Conservation (phyloP, 2,329 filamentous ascomycete species). For the Pestalotiopsis sp. region DNA sequence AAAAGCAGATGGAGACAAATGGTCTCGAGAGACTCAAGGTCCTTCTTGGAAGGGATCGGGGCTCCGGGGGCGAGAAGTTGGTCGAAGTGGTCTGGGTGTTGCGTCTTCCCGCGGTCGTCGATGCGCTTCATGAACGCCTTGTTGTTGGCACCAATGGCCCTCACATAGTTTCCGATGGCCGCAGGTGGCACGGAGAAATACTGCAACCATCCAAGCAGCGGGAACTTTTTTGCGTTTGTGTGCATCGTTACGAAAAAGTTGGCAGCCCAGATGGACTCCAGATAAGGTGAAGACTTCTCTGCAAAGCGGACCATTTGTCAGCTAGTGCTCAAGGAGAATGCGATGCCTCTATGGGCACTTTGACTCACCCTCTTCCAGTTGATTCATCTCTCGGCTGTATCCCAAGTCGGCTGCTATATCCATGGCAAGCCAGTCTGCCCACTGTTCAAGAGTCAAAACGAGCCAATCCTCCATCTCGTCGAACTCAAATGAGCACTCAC, state of each 20-base stretch:
- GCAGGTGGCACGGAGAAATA: slow-evolving; percentile 20
- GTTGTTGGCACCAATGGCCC: slow-evolving; percentile 16
- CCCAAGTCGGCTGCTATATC: slow-evolving; percentile 23
- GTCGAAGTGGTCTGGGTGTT: slow-evolving; percentile 27
- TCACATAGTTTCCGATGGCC: background rate
- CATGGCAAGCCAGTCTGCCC: slow-evolving; percentile 24
- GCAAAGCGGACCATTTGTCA: background rate
- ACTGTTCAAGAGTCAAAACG: slow-evolving; percentile 1
- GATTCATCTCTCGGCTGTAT: background rate
- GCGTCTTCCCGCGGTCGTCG: slow-evolving; percentile 19
- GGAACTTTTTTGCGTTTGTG: slow-evolving; percentile 19
- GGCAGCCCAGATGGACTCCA: slow-evolving; percentile 13
- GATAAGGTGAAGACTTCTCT: slow-evolving; percentile 15
- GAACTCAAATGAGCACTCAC: background rate
- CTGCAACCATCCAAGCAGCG: slow-evolving; percentile 18
- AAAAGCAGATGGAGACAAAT: slow-evolving; percentile 22
- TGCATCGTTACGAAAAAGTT: slow-evolving; percentile 16
- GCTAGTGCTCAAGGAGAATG: background rate
- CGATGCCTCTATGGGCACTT: background rate
- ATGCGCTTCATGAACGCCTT: slow-evolving; percentile 22
- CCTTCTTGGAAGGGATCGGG: slow-evolving; percentile 3
- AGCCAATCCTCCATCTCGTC: background rate
- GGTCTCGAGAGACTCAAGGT: background rate
- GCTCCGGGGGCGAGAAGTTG: slow-evolving; percentile 20
- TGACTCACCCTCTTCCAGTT: background rate